Conservation (phyloP, 2,329 filamentous ascomycete species). For the Penicillium sp. region DNA sequence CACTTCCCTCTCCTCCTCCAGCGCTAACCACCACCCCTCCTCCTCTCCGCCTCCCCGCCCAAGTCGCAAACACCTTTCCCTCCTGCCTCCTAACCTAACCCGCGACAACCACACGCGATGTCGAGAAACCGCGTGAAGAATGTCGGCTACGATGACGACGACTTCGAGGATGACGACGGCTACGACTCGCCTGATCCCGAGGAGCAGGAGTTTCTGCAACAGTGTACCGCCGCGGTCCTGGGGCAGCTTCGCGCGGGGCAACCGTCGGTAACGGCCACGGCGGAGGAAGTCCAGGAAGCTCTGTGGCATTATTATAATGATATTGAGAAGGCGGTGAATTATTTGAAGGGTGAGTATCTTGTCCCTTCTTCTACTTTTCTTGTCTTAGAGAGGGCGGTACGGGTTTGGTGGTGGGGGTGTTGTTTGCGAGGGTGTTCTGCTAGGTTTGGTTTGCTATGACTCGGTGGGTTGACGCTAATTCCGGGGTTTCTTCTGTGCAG, state of each 20-base stretch:
- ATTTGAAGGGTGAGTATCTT: slow-evolving; percentile 68
- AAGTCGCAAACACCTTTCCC: slow-evolving; percentile 12
- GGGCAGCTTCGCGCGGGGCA: slow-evolving; percentile 67
- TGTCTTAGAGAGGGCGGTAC: background rate
- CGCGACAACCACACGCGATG: slow-evolving; percentile 38
- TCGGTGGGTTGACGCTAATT: slow-evolving; percentile 14
- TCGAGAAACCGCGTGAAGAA: slow-evolving; percentile 55
- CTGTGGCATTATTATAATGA: slow-evolving; percentile 98
- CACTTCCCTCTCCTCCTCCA: background rate
- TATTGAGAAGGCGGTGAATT: slow-evolving; percentile 80
- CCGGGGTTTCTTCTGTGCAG: slow-evolving; percentile 22
- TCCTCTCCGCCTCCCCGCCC: slow-evolving; percentile 6
- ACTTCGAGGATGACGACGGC: slow-evolving; percentile 47
- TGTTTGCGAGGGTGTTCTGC: background rate
- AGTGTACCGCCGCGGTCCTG: slow-evolving; percentile 71
- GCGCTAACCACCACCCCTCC: slow-evolving; percentile 10
- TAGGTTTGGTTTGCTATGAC: background rate
- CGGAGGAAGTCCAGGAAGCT: slow-evolving; percentile 82
- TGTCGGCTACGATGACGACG: slow-evolving; percentile 51
- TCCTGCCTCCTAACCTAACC: slow-evolving; percentile 8
- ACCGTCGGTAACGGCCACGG: slow-evolving; percentile 64
- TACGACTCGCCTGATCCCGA: slow-evolving; percentile 51
- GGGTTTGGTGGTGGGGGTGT: background rate
- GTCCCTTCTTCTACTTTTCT: background rate
- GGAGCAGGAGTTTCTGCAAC: slow-evolving; percentile 63